Base-by-base conservation (phyloP, 768 basidiomycete species). In the Gyrodon lividus region DNA sequence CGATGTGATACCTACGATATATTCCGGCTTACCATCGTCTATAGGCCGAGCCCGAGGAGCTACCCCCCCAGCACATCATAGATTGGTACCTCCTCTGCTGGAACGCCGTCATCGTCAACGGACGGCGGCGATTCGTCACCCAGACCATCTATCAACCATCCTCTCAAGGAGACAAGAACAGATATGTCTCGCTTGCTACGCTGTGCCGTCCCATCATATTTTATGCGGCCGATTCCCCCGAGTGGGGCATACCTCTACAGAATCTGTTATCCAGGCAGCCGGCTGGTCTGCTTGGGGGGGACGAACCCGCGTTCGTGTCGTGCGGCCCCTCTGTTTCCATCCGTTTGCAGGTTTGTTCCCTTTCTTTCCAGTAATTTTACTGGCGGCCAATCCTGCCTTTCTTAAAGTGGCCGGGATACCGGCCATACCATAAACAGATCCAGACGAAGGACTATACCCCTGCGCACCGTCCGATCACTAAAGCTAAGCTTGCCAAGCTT, bases 281-380 rank as follows among this genome's bases (percentile, higher is more conserved):
- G 37, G 74, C 72, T 60, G 71, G 74, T 33, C 74, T 89, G 12
- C 60, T 59, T 16, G 70, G 73, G 26, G 77, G 81, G 9, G 80
- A 86, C 43, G 78, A 82, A 48, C 71, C 77, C 5, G 83, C 88
- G 44, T 86, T 89, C 50, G 70, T 77, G 55, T 77, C 79, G 3
- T 77, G 85, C 16, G 86, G 87, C 1, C 86, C 85, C 5, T 86
- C 85, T 33, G 81, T 89, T 34, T 85, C 85, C 1, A 83, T 89
- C 52, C 78, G 87, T 22, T 68, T 88, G 20, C 81, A 86, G 72
- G 87, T 86, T 48, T 61, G 4, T 23, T 1, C n/a, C 1, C 31
- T 40, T 51, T 39, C 24, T 41, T 23, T 34, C 10, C n/a, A n/a
- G n/a, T n/a, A n/a, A 28, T 28, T 6, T 12, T 35, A 22, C 51